phyloP scores from a whole-genome alignment of 2,329 filamentous ascomycete species.

The Pseudogymnoascus verrucosus region DNA sequence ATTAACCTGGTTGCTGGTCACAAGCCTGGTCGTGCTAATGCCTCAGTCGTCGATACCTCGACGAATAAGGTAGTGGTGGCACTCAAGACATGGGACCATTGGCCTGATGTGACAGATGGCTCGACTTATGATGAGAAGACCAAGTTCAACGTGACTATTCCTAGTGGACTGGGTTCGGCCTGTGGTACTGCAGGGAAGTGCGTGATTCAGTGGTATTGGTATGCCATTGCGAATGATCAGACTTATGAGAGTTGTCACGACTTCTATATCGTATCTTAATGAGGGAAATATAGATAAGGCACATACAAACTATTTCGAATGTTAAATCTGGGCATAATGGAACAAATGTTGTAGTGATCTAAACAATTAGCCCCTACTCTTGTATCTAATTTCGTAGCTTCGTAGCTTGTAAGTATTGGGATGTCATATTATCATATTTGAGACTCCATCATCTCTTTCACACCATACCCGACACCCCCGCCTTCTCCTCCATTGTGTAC shows the following conservation, averaged over 20 bases:
- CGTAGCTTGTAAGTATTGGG: background rate
- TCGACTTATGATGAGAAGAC: background rate
- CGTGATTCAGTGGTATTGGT: slow-evolving; percentile 14
- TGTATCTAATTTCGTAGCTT: background rate
- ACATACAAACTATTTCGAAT: background rate
- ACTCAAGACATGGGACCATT: background rate
- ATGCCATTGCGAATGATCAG: background rate
- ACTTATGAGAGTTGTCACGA: background rate
- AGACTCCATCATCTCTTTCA: background rate
- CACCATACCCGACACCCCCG: background rate
- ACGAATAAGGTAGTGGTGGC: background rate
- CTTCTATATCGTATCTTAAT: slow-evolving; percentile 9
- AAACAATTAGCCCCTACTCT: background rate
- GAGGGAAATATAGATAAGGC: background rate
- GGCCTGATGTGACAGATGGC: slow-evolving; percentile 12
- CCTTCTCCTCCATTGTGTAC: background rate
- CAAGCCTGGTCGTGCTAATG: background rate
- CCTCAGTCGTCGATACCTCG: background rate
- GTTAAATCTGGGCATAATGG: background rate
- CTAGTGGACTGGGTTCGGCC: background rate
- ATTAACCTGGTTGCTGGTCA: slow-evolving; percentile 33
- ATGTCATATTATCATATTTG: background rate
- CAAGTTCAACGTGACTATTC: background rate
- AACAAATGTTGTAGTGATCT: background rate
- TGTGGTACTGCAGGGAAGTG: slow-evolving; percentile 20